phyloP scores from a whole-genome alignment of 2,329 filamentous ascomycete species.

The Arachnomyces sp. region DNA sequence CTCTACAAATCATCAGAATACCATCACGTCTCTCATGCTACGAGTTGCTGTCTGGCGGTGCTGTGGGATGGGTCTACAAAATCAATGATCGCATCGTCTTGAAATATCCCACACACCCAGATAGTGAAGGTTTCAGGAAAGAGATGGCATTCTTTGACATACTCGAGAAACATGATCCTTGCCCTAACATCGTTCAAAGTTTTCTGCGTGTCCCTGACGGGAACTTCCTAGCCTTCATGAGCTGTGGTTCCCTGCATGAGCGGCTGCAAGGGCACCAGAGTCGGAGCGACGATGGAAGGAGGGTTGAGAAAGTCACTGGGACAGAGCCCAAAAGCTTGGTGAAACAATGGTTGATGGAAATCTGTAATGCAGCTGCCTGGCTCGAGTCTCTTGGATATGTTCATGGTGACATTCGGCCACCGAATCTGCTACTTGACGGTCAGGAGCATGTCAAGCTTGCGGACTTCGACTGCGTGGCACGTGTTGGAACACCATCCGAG shows the following conservation, averaged over 20 bases:
- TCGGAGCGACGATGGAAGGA: conserved; percentile 1
- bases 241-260: conserved; percentile 3
- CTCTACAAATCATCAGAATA: conserved; percentile 5
- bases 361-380: conserved; percentile 12
- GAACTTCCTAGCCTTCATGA: conserved; percentile 7
- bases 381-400: conserved; percentile 12
- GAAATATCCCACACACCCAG: conserved; percentile 3
- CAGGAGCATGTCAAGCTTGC: conserved; percentile 13
- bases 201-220: conserved; percentile 7
- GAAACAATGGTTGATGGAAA: conserved; percentile 12
- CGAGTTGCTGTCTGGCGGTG: conserved; percentile 3
- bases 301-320: conserved; percentile 5
- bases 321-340: conserved; percentile 8
- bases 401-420: conserved; percentile 15
- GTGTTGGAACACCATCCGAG: conserved; percentile 3
- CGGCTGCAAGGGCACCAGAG: conserved; percentile 5
- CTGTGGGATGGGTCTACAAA: conserved; percentile 5
- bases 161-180: conserved; percentile 7
- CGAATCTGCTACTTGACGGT: conserved; percentile 13
- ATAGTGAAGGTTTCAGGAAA: conserved; percentile 4
- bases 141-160: conserved; percentile 8
- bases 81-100: conserved; percentile 5
- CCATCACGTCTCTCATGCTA: conserved; percentile 4
- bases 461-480: conserved; percentile 13
- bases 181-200: conserved; percentile 7